These are phyloP conservation scores for Phaffia rhodozyma DNA, from an alignment of 1,284 basidiomycete species.

Conservation along the genomic window DNA sequence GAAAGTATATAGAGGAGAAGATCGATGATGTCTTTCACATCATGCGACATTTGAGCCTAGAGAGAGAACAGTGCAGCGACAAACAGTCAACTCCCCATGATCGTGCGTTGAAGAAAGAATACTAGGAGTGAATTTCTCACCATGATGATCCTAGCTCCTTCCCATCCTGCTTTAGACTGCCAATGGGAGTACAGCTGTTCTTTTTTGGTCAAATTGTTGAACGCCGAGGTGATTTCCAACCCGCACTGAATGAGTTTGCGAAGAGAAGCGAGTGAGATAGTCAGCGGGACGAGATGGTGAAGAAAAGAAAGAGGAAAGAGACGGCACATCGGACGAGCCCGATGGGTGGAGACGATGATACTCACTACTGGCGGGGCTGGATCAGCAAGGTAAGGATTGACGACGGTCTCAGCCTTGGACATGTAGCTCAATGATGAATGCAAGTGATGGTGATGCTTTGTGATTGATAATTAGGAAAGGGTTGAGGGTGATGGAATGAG, in stretches of 20 bases:
- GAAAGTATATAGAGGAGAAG: conserved; percentile 57
- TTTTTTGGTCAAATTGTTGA: background rate
- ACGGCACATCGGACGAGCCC: no score
- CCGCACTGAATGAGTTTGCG: background rate
- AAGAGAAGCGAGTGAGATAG: no score
- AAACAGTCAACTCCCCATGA: background rate
- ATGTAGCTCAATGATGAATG: no score
- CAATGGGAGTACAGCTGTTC: background rate
- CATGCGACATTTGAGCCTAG: conserved; percentile 2
- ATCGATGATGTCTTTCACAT: conserved; percentile 42
- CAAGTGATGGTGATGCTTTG: no score
- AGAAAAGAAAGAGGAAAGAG: no score
- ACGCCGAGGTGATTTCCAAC: background rate
- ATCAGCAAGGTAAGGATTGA: no score
- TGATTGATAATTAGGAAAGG: no score
- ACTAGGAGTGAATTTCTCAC: background rate
- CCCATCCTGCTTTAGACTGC: background rate
- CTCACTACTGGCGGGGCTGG: no score
- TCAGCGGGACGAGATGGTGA: no score
- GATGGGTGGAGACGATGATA: no score
- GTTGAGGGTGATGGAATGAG: no score
- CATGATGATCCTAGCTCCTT: background rate
- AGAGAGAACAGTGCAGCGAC: background rate
- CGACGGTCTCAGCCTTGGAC: no score
- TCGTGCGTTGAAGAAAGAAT: background rate